Conservation (phyloP, 2,329 filamentous ascomycete species). For the Gnomoniopsis sp. region DNA sequence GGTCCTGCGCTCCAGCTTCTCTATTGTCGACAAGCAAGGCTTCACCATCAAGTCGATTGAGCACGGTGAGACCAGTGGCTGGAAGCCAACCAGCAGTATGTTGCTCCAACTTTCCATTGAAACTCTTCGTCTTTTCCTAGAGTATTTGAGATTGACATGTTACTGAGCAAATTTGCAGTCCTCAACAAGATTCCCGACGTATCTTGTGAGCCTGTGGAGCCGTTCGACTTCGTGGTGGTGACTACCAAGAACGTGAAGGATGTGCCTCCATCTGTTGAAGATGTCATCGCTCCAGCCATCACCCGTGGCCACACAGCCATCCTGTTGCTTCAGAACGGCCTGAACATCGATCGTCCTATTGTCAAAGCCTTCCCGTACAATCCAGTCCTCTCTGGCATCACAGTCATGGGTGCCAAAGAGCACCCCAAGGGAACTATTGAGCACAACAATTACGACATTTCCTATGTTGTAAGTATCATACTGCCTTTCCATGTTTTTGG, state of each 20-base stretch:
- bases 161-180: constrained; percentile 29
- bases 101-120: too few relatives aligned
- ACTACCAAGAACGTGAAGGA: constrained; percentile 59
- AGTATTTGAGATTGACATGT: background rate
- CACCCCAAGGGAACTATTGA: constrained; percentile 41
- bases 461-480: constrained; percentile 8
- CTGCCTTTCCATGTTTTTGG: too few relatives aligned
- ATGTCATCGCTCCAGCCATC: constrained; percentile 50
- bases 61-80: constrained; percentile 46
- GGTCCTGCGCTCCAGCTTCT: constrained; percentile 55
- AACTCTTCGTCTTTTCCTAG: background rate
- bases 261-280: constrained; percentile 41
- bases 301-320: constrained; percentile 48
- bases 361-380: constrained; percentile 47
- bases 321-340: constrained; percentile 58
- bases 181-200: constrained; percentile 46
- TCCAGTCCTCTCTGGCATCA: constrained; percentile 49
- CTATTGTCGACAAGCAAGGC: constrained; percentile 41
- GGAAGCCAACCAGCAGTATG: constrained; percentile 43
- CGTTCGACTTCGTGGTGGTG: constrained; percentile 54
- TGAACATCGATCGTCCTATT: constrained; percentile 60
- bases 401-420: constrained; percentile 50
- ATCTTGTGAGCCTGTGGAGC: constrained; percentile 25
- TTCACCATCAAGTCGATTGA: constrained; percentile 54
- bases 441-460: constrained; percentile 47